Conservation (phyloP, 768 basidiomycete genomes). For the Russula sp. region DNA sequence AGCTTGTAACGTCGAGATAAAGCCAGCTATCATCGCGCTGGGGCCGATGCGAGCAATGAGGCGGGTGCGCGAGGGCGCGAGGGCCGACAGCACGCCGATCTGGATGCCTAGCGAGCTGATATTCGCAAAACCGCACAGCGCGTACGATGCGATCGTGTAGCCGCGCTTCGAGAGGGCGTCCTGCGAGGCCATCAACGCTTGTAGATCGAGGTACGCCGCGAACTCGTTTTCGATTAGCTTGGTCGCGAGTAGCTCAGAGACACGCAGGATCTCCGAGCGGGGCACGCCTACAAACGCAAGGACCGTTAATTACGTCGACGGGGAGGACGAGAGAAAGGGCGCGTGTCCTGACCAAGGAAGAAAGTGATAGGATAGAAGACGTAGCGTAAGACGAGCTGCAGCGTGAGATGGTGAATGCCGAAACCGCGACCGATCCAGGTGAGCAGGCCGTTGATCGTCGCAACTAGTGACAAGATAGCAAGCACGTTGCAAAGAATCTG, state of each 20-base stretch:
- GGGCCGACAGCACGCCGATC: constrained; percentile 64
- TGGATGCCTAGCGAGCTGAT: constrained; percentile 83
- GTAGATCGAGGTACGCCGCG: constrained; percentile 60
- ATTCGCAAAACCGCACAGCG: constrained; percentile 89
- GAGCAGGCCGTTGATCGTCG: constrained; percentile 74
- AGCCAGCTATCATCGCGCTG: constrained; percentile 68
- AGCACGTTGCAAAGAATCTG: constrained; percentile 86
- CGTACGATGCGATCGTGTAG: constrained; percentile 79
- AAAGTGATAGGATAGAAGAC: constrained; percentile 85
- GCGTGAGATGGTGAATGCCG: constrained; percentile 73
- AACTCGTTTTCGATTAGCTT: constrained; percentile 89
- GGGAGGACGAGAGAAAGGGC: constrained; percentile 1
- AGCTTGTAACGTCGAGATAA: constrained; percentile 58
- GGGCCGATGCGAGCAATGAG: constrained; percentile 63
- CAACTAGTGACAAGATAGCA: constrained; percentile 77
- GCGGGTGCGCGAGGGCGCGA: constrained; percentile 63
- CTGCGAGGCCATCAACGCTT: constrained; percentile 39
- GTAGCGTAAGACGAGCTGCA: constrained; percentile 82
- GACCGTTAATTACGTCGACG: neutral
- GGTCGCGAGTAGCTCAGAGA: constrained; percentile 75
- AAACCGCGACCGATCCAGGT: constrained; percentile 88
- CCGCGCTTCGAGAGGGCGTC: constrained; percentile 64
- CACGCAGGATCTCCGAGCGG: constrained; percentile 69
- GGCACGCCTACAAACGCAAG: constrained; percentile 53
- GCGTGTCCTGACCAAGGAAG: constrained; percentile 43